These are phyloP conservation scores for Cenchrus fungigraminus DNA, from an alignment of 176 grass and related monocot genomes.

Conservation along the genomic window DNA sequence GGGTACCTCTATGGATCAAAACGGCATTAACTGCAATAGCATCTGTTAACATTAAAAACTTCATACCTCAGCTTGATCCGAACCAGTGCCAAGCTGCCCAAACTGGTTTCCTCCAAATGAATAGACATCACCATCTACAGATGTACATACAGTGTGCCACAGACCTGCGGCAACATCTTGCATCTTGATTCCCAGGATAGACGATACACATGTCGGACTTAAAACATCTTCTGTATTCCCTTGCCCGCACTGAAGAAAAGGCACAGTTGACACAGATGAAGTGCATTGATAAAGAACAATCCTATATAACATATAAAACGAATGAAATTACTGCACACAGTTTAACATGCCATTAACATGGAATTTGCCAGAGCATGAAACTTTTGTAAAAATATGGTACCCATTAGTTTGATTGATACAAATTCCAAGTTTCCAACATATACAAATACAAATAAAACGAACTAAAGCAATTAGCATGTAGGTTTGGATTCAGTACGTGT, in stretches of 20 bases:
- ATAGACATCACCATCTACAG: slow-evolving; percentile 88
- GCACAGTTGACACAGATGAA: slow-evolving; percentile 32
- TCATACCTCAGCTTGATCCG: slow-evolving; percentile 95
- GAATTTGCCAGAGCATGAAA: slow-evolving; percentile 8
- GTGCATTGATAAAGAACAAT: neutral
- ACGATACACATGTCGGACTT: slow-evolving; percentile 87
- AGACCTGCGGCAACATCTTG: slow-evolving; percentile 81
- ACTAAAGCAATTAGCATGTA: neutral
- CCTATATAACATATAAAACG: neutral
- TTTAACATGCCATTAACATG: neutral
- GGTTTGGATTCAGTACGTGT: neutral
- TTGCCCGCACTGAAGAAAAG: slow-evolving; percentile 82
- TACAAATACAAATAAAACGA: neutral
- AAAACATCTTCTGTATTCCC: slow-evolving; percentile 91
- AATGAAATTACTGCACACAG: neutral
- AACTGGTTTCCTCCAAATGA: slow-evolving; percentile 98
- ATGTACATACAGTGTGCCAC: slow-evolving; percentile 96
- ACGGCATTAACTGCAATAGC: neutral
- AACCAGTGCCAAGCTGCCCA: slow-evolving; percentile 93
- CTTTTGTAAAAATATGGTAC: neutral
- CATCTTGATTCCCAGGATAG: slow-evolving; percentile 90
- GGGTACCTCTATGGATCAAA: neutral
- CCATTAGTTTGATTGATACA: neutral
- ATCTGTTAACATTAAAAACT: neutral
- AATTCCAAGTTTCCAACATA: neutral